Base-by-base conservation (phyloP, 305 asterid genomes). In the Striga hermonthica region DNA sequence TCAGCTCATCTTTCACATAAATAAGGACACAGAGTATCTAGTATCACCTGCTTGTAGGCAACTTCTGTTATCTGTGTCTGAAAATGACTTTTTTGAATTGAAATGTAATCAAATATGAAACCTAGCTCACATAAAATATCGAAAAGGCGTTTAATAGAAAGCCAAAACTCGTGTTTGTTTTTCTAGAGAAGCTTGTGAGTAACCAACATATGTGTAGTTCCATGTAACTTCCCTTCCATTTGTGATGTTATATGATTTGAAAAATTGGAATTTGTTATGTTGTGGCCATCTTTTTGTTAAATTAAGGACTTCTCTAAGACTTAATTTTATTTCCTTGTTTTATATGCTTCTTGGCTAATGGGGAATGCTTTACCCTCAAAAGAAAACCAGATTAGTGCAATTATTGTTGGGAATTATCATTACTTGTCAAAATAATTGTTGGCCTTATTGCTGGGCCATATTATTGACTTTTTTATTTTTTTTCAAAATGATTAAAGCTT, bases 401-500 rank as follows among this genome's bases (percentile, higher is more conserved):
- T 11, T 60, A 49, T 47, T 12, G 9, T 22, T 54, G 9, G 9
- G 10, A 14, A 50, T 37, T 14, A 35, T 62, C 31, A 58, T 5
- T 55, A 31, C 65, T 49, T 11, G 64, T 57, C 31, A 22, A 22
- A 22, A 2, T 44, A 5, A 49, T 60, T 69, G 49, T 57, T 73
- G 43, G 49, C 52, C 16, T 52, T 64, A 43, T 60, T 50, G 37
- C 35, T 67, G 49, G 54, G 61, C 61, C 38, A 22, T 14, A 76
- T 58, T 62, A 62, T 68, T 66, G 54, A 39, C 58, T 75, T 81
- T 22, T 22, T 22, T 22, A 22, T 22, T 22, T 22, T 22, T 22
- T 62, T 81, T 60, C 54, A 57, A 65, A 58, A 76, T 72, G 61
- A 56, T 72, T 72, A 50, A 55, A 92, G 98, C 88, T 92, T 77